phyloP scores from a whole-genome alignment of 1,284 basidiomycete species.

The Xanthoconium separans region DNA sequence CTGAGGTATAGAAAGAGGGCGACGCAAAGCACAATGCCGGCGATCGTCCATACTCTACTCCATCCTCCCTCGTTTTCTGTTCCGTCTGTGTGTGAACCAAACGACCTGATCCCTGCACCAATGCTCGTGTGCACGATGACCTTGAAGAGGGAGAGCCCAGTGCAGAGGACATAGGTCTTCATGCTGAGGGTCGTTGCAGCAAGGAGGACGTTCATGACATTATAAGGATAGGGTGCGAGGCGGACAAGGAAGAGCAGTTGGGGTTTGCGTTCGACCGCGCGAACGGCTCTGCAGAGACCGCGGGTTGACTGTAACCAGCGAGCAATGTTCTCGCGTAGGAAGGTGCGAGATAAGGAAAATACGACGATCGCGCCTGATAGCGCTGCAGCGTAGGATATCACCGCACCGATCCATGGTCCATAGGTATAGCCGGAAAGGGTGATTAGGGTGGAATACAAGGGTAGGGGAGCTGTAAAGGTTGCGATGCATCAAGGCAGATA shows the following conservation, averaged over 20 bases:
- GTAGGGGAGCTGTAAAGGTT: constrained; percentile 62
- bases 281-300: constrained; percentile 72
- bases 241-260: constrained; percentile 84
- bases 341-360: constrained; percentile 71
- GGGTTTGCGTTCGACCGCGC: constrained; percentile 85
- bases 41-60: constrained; percentile 61
- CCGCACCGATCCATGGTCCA: constrained; percentile 74
- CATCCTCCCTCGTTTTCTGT: constrained; percentile 43
- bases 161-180: constrained; percentile 76
- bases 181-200: constrained; percentile 85
- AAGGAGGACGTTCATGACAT: constrained; percentile 87
- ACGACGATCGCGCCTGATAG: constrained; percentile 78
- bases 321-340: constrained; percentile 68
- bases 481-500: constrained; percentile 19
- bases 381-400: constrained; percentile 84
- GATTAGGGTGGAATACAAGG: constrained; percentile 86
- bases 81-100: constrained; percentile 51
- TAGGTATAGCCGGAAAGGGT: constrained; percentile 86
- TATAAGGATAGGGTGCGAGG: constrained; percentile 82
- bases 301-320: constrained; percentile 66
- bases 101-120: constrained; percentile 80
- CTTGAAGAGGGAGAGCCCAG: constrained; percentile 81
- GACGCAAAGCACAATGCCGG: constrained; percentile 71
- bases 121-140: constrained; percentile 84
- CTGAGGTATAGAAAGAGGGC: constrained; percentile 79